phyloP scores from a whole-genome alignment of 441 rosid genomes.

The Pelargonium australe region DNA sequence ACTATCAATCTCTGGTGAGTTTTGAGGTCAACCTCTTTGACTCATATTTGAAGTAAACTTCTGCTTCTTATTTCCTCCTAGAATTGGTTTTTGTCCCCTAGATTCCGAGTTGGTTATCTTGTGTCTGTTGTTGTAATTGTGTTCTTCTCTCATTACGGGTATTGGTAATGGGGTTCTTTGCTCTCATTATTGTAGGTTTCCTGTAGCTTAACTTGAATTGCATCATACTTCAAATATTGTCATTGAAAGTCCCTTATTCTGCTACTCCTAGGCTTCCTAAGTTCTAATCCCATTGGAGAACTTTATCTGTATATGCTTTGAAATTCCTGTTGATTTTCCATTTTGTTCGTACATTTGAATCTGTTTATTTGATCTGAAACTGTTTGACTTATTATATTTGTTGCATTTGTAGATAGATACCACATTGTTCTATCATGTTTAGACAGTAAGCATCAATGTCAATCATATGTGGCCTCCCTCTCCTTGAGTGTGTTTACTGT shows the following conservation, averaged over 20 bases:
- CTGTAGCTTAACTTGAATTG: not conserved
- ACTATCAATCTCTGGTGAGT: not conserved
- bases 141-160: no score
- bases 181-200: no score
- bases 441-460: constrained; percentile 47
- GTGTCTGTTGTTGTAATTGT: no score
- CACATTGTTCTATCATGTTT: constrained; percentile 2
- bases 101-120: no score
- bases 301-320: not conserved
- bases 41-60: constrained; percentile 1
- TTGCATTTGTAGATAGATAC: not conserved
- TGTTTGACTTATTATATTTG: not conserved
- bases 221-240: not conserved
- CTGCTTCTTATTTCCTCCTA: not conserved
- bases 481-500: constrained; percentile 62
- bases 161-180: no score
- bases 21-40: constrained; percentile 2
- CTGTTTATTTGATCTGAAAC: not conserved
- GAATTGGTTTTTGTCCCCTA: not conserved
- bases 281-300: not conserved
- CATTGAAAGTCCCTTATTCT: not conserved
- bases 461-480: constrained; percentile 69
- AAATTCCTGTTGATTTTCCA: not conserved
- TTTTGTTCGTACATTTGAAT: not conserved
- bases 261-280: not conserved